phyloP scores from a whole-genome alignment of 108 stramenopile genomes.

The Licmophora abbreviata region DNA sequence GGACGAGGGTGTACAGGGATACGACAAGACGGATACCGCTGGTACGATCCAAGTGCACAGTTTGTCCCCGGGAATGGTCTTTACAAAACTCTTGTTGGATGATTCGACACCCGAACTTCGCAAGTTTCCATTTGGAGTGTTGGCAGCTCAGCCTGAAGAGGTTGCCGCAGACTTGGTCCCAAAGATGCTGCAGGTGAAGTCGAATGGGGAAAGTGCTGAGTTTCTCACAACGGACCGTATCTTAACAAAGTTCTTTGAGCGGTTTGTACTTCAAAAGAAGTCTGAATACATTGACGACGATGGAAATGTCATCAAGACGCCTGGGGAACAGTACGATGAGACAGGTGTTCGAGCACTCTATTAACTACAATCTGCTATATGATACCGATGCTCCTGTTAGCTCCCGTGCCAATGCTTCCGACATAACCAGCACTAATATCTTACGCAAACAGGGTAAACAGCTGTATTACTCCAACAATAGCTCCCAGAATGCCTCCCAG shows the following conservation, averaged over 20 bases:
- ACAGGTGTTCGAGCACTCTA: constrained; percentile 77
- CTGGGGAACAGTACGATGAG: constrained; percentile 81
- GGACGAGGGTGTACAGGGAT: constrained; percentile 86
- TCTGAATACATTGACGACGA: constrained; percentile 90
- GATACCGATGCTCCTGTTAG: too few relatives aligned
- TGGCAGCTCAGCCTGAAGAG: constrained; percentile 87
- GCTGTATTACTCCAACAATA: constrained; percentile 79
- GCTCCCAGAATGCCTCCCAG: constrained; percentile 89
- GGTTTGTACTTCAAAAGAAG: constrained; percentile 84
- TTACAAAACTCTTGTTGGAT: constrained; percentile 82
- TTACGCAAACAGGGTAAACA: constrained; percentile 35
- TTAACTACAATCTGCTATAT: too few relatives aligned
- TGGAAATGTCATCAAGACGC: constrained; percentile 82
- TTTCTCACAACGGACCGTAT: constrained; percentile 85
- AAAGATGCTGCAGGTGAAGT: constrained; percentile 59
- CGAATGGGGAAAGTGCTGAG: constrained; percentile 75
- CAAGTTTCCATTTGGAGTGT: constrained; percentile 88
- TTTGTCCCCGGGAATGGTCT: constrained; percentile 89
- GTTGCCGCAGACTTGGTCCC: constrained; percentile 88
- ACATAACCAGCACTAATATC: too few relatives aligned
- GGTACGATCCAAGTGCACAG: constrained; percentile 82
- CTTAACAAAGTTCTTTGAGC: constrained; percentile 81
- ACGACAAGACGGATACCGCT: constrained; percentile 55
- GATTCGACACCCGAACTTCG: constrained; percentile 88
- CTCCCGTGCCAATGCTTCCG: too few relatives aligned